Evolutionary conservation across 2,329 filamentous ascomycete species (phyloP).

Genomic region (Fusarium euwallaceae): DNA sequence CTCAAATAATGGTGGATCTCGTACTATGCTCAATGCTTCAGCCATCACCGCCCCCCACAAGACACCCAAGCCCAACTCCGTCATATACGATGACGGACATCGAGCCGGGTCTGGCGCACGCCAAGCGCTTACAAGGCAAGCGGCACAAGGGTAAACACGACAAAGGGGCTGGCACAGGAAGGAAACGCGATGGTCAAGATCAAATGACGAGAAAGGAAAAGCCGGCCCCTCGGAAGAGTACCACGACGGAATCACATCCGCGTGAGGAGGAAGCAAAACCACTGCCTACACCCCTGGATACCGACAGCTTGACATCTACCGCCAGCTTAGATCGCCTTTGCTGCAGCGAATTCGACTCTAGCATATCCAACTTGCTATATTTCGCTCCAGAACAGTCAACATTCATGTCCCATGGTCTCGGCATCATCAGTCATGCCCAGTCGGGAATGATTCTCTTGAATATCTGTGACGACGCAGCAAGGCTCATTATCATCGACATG

Average conservation of each 20-base stretch:
- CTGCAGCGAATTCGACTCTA: neutral
- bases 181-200: neutral
- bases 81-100: neutral
- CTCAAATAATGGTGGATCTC: neutral
- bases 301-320: neutral
- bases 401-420: neutral
- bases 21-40: neutral
- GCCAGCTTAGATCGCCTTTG: neutral
- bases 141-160: neutral
- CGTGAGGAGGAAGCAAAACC: conserved; percentile 2
- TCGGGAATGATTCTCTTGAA: neutral
- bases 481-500: neutral
- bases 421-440: conserved; percentile 1
- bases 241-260: neutral
- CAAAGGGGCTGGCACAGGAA: neutral
- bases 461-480: neutral
- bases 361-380: neutral
- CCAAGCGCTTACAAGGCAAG: neutral
- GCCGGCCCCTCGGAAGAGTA: neutral
- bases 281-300: neutral
- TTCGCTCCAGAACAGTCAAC: neutral
- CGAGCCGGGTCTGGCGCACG: neutral
- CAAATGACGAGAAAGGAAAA: neutral
- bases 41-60: neutral
- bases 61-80: neutral